phyloP scores from a whole-genome alignment of 352 stramenopile genomes.

The Phytopythium aichiense region DNA sequence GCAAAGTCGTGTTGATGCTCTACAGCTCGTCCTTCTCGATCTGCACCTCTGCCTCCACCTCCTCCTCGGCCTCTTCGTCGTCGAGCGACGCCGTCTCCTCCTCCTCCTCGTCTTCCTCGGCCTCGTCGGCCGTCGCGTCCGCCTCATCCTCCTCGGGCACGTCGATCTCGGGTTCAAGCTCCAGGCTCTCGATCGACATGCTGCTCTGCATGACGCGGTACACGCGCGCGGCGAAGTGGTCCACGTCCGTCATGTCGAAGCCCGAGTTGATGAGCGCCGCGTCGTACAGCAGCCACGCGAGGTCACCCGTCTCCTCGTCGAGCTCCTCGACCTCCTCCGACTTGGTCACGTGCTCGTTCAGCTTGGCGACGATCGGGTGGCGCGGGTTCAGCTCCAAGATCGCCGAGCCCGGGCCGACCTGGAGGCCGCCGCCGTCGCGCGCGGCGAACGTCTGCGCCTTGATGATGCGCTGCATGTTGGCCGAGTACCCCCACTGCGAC shows the following conservation, averaged over 20 bases:
- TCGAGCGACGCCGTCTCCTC: conserved; percentile 27
- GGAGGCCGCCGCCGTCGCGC: conserved; percentile 35
- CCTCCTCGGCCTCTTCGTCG: conserved; percentile 13
- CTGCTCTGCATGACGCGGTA: conserved; percentile 92
- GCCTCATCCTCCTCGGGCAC: conserved; percentile 64
- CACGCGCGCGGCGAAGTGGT: conserved; percentile 92
- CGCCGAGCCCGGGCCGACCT: conserved; percentile 54
- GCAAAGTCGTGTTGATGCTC: not conserved
- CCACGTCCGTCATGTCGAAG: conserved; percentile 94
- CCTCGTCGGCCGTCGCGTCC: conserved; percentile 49
- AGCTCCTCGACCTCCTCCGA: conserved; percentile 41
- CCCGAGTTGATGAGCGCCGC: conserved; percentile 97
- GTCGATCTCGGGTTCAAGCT: conserved; percentile 95
- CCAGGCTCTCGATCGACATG: conserved; percentile 90
- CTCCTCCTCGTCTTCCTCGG: conserved; percentile 31
- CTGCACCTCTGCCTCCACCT: conserved; percentile 2
- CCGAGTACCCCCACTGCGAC: conserved; percentile 96
- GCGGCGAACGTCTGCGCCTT: conserved; percentile 96
- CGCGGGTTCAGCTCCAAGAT: conserved; percentile 99
- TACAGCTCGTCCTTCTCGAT: conserved; percentile 42
- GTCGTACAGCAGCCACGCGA: conserved; percentile 97
- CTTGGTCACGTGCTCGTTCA: conserved; percentile 80
- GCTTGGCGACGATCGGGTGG: conserved; percentile 97
- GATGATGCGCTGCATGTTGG: conserved; percentile 99
- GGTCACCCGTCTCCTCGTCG: conserved; percentile 87